phyloP scores from a whole-genome alignment of 1,284 basidiomycete species.

The Puccinia coronata region DNA sequence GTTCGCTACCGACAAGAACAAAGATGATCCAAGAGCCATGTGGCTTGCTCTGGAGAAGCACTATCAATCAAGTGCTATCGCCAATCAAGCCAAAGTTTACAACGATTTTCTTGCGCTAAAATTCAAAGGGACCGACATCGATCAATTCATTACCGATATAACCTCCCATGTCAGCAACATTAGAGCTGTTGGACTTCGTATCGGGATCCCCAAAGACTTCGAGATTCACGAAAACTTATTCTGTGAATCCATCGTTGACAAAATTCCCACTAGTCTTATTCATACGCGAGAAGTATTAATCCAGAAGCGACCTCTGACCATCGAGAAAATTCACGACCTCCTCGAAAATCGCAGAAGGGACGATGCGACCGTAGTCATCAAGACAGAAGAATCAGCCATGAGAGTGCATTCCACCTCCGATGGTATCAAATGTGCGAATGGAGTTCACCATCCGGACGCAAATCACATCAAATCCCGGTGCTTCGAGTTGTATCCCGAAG shows the following conservation, averaged over 20 bases:
- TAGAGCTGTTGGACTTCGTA: not conserved
- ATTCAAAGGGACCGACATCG: not conserved
- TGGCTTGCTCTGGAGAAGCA: not conserved
- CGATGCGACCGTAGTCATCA: not conserved
- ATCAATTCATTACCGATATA: not conserved
- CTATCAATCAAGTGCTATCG: not conserved
- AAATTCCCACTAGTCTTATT: not conserved
- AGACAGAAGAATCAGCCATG: not conserved
- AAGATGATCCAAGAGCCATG: not conserved
- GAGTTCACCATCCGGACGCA: not conserved
- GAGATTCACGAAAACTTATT: not conserved
- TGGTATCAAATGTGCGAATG: not conserved
- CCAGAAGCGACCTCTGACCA: not conserved
- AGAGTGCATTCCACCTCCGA: not conserved
- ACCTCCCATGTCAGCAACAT: not conserved
- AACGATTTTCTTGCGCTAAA: not conserved
- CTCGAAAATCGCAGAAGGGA: not conserved
- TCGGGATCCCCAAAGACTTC: not conserved
- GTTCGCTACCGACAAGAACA: not conserved
- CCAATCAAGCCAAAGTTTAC: slow-evolving; percentile 1
- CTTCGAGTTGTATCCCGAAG: not conserved
- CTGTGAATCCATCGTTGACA: not conserved
- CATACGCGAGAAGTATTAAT: not conserved
- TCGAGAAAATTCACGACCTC: not conserved
- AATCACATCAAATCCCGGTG: not conserved